These are phyloP conservation scores for Cercospora sp. DNA, from an alignment of 2,329 filamentous ascomycete species.

Conservation along the genomic window DNA sequence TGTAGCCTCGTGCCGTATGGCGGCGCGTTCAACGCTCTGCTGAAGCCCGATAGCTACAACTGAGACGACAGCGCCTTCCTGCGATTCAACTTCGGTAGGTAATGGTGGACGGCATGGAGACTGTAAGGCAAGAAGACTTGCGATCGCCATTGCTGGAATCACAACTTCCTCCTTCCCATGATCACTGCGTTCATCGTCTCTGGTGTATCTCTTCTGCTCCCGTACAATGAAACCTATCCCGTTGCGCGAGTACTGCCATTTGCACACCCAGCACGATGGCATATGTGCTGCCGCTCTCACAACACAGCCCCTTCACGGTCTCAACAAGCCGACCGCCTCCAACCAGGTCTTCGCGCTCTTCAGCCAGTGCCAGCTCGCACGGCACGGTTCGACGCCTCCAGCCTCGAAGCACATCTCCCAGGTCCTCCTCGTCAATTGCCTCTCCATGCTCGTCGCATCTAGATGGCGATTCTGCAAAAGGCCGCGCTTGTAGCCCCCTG, in stretches of 20 bases:
- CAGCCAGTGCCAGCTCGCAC: conserved; percentile 26
- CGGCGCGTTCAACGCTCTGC: background rate
- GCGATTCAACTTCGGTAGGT: background rate
- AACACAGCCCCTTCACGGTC: conserved; percentile 11
- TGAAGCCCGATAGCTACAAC: background rate
- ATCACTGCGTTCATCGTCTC: background rate
- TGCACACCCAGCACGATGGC: background rate
- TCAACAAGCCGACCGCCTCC: background rate
- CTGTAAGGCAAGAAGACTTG: background rate
- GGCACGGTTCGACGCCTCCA: conserved; percentile 32
- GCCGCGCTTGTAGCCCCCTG: conserved; percentile 8
- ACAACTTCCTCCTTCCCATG: background rate
- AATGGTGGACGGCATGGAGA: background rate
- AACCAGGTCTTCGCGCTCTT: conserved; percentile 26
- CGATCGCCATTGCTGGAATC: background rate
- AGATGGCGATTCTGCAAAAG: conserved; percentile 10
- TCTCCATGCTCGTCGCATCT: conserved; percentile 23
- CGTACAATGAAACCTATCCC: background rate
- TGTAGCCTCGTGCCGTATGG: background rate
- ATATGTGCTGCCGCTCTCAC: conserved; percentile 6
- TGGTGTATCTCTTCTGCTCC: background rate
- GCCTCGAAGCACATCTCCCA: conserved; percentile 32
- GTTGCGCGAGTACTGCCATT: background rate
- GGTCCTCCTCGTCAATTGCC: conserved; percentile 31
- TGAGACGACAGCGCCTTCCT: background rate